Evolutionary conservation across 495 filamentous ascomycete genomes (phyloP).

Genomic region (Arthonia radiata): DNA sequence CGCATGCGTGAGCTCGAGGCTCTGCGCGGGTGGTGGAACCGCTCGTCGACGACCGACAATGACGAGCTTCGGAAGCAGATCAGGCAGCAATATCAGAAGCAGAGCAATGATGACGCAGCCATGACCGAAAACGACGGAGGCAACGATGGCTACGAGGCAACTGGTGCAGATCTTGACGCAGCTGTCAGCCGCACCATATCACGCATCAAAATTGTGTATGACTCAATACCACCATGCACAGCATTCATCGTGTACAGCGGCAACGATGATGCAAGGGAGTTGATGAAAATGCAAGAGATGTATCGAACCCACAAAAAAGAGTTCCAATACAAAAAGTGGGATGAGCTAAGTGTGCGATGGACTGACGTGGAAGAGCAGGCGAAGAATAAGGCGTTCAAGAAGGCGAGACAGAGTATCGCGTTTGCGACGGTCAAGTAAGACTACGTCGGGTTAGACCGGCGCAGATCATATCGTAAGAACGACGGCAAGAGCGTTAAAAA

Average conservation of each 20-base stretch:
- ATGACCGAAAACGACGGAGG: too few relatives aligned
- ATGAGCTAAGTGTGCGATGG: constrained; percentile 70
- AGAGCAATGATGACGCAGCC: too few relatives aligned
- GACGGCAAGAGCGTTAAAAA: too few relatives aligned
- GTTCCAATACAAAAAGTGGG: constrained; percentile 61
- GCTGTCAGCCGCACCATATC: constrained; percentile 23
- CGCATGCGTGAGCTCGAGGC: constrained; percentile 68
- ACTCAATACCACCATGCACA: constrained; percentile 56
- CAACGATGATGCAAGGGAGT: constrained; percentile 63
- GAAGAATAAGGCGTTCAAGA: constrained; percentile 39
- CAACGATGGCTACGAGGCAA: too few relatives aligned
- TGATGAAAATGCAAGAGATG: constrained; percentile 45
- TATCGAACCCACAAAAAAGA: constrained; percentile 52
- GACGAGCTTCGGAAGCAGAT: constrained; percentile 8
- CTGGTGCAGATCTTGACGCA: constrained; percentile 13
- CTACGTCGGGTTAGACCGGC: too few relatives aligned
- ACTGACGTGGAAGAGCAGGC: constrained; percentile 69
- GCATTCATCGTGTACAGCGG: constrained; percentile 74
- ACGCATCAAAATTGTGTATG: constrained; percentile 45
- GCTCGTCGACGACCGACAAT: constrained; percentile 10
- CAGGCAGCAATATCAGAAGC: not conserved
- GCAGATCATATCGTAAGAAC: too few relatives aligned
- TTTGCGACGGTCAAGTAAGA: constrained; percentile 57
- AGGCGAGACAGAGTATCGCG: constrained; percentile 52
- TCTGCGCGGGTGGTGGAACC: constrained; percentile 56